Percentiles rank a stretch among this genome's conserved stretches.
These are phyloP conservation scores for Sodiomyces alkalinus DNA, from an alignment of 2,329 filamentous ascomycete genomes.

Conservation along the genomic window DNA sequence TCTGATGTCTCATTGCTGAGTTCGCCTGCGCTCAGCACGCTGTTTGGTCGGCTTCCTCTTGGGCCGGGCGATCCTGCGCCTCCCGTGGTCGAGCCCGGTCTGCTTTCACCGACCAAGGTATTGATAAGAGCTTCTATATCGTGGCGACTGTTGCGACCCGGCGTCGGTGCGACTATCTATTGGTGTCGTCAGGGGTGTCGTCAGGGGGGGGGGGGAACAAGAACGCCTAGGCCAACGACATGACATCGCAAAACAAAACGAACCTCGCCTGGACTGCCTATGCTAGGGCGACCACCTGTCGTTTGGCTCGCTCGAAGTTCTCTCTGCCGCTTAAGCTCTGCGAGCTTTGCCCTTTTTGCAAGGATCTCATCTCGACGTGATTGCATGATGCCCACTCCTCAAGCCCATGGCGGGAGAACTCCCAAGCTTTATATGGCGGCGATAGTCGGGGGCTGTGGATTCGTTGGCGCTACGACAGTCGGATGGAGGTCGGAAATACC, in stretches of 20 bases:
- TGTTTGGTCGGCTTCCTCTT: constrained; percentile 67
- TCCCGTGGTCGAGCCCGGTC: constrained; percentile 51
- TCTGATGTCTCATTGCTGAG: constrained; percentile 62
- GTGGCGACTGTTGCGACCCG: constrained; percentile 53
- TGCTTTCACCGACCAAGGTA: constrained; percentile 64
- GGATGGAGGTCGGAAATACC: too few relatives aligned
- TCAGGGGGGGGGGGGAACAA: constrained; percentile 2
- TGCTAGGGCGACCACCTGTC: constrained; percentile 50
- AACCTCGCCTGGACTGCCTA: constrained; percentile 60
- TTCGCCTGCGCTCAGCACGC: constrained; percentile 68
- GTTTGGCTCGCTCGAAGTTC: constrained; percentile 70
- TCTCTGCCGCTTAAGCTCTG: constrained; percentile 85
- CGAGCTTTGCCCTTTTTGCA: constrained; percentile 92
- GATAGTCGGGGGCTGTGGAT: neutral
- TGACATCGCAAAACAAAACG: too few relatives aligned
- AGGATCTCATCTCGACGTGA: constrained; percentile 91
- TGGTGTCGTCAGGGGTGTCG: constrained; percentile 3
- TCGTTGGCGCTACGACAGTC: neutral
- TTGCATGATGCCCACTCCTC: constrained; percentile 38
- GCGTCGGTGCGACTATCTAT: constrained; percentile 47
- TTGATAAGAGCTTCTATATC: constrained; percentile 80
- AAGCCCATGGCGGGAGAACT: constrained; percentile 35
- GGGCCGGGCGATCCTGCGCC: constrained; percentile 50
- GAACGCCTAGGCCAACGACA: too few relatives aligned
- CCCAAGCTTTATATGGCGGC: too few relatives aligned